These are phyloP conservation scores for Arthroderma uncinatum DNA, from an alignment of 2,329 filamentous ascomycete genomes.

Conservation along the genomic window DNA sequence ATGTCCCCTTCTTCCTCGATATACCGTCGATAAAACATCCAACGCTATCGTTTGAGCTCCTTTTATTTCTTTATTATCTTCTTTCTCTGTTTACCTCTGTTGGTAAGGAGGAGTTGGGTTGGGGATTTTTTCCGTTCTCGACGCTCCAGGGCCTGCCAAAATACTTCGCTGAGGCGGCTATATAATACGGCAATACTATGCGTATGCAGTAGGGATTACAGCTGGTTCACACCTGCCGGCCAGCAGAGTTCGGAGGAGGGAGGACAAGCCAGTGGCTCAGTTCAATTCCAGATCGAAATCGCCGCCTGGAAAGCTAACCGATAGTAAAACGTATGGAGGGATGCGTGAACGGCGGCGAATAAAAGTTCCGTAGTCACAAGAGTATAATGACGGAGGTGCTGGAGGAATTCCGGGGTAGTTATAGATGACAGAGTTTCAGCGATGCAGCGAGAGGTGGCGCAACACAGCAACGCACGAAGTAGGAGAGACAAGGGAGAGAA, in stretches of 20 bases:
- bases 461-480: not conserved
- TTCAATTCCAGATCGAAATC: not conserved
- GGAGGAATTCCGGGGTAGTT: not conserved
- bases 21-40: conserved; percentile 2
- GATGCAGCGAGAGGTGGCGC: not conserved
- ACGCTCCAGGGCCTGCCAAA: not conserved
- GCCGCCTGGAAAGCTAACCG: not conserved
- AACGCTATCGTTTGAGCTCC: not conserved
- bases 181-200: not conserved
- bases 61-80: not conserved
- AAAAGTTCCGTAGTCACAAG: not conserved
- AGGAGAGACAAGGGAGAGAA: not conserved
- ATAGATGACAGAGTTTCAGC: not conserved
- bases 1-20: conserved; percentile 2
- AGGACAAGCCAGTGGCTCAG: not conserved
- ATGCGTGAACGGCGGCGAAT: not conserved
- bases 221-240: not conserved
- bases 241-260: not conserved
- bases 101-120: not conserved
- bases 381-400: not conserved
- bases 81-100: not conserved
- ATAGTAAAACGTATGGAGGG: not conserved
- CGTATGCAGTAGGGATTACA: not conserved
- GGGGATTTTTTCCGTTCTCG: not conserved
- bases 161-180: not conserved